Evolutionary conservation across 768 basidiomycete genomes (phyloP).

Genomic region (Xerocomellus chrysenteron): DNA sequence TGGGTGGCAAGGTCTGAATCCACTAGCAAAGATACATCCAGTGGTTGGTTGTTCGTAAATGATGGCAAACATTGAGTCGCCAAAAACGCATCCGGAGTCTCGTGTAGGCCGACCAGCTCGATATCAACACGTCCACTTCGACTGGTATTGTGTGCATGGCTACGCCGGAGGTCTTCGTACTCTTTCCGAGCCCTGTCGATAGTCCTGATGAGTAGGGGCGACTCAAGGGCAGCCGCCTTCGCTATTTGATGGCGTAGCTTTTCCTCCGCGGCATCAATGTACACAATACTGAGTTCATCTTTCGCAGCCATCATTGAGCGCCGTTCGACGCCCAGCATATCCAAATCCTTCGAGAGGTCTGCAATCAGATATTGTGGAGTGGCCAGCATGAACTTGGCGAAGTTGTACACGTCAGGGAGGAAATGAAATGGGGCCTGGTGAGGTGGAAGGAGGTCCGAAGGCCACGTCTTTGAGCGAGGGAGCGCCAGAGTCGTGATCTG

Average conservation of each 20-base stretch:
- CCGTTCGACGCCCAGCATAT: slow-evolving; percentile 70
- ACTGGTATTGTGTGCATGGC: slow-evolving; percentile 16
- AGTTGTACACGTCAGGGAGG: slow-evolving; percentile 84
- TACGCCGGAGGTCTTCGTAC: slow-evolving; percentile 52
- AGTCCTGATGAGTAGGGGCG: slow-evolving; percentile 56
- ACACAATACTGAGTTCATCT: slow-evolving; percentile 76
- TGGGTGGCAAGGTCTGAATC: slow-evolving; percentile 6
- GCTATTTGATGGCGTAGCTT: slow-evolving; percentile 79
- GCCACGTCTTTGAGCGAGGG: slow-evolving; percentile 91
- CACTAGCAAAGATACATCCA: background rate
- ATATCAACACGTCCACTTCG: slow-evolving; percentile 25
- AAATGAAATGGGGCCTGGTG: slow-evolving; percentile 96
- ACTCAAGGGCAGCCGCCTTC: slow-evolving; percentile 76
- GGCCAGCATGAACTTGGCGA: slow-evolving; percentile 95
- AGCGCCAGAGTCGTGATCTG: slow-evolving; percentile 94
- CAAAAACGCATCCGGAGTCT: slow-evolving; percentile 62
- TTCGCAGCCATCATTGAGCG: slow-evolving; percentile 59
- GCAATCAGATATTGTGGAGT: slow-evolving; percentile 80
- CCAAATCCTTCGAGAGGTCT: slow-evolving; percentile 71
- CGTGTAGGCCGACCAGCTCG: slow-evolving; percentile 22
- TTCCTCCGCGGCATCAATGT: slow-evolving; percentile 75
- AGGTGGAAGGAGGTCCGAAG: slow-evolving; percentile 86
- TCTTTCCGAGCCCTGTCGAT: slow-evolving; percentile 64
- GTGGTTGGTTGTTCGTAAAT: slow-evolving; percentile 9
- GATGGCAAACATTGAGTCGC: slow-evolving; percentile 37